Percentiles rank a stretch among this genome's conserved stretches.
Conservation (phyloP, 108 stramenopile species). For the Aurantiochytrium sp. region DNA sequence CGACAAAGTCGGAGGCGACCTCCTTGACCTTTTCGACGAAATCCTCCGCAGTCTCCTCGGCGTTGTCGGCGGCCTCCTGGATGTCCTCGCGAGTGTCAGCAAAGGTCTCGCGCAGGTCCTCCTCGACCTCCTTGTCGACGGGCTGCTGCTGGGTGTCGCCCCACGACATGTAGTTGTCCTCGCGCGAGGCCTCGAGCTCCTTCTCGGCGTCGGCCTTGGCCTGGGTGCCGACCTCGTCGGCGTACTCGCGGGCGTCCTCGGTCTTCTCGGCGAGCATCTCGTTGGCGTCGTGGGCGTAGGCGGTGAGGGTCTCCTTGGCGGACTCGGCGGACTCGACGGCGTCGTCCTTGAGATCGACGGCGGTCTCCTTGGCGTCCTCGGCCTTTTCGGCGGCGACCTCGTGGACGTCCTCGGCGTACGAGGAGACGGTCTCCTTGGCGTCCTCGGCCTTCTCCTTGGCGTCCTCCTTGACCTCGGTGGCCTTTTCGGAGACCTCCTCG, state of each 20-base stretch:
- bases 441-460: background rate
- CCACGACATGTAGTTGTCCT: background rate
- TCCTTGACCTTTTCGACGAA: background rate
- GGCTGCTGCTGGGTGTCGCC: conserved; percentile 3
- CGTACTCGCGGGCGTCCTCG: conserved; percentile 1
- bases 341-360: background rate
- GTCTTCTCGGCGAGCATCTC: background rate
- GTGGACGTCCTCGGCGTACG: background rate
- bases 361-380: conserved; percentile 7
- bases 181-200: background rate
- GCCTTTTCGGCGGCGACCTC: background rate
- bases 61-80: background rate
- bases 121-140: conserved; percentile 2
- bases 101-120: background rate
- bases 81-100: background rate
- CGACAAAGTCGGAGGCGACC: background rate
- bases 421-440: background rate
- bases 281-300: background rate
- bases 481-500: background rate
- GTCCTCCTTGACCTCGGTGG: background rate
- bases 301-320: background rate
- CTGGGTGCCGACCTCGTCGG: background rate
- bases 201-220: background rate
- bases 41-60: background rate
- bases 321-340: background rate